A percentile compares a stretch with the other conserved stretches of the same genome.
These are phyloP conservation scores for Mycosarcoma maydis DNA, from an alignment of 1,284 basidiomycete species.

Conservation along the genomic window DNA sequence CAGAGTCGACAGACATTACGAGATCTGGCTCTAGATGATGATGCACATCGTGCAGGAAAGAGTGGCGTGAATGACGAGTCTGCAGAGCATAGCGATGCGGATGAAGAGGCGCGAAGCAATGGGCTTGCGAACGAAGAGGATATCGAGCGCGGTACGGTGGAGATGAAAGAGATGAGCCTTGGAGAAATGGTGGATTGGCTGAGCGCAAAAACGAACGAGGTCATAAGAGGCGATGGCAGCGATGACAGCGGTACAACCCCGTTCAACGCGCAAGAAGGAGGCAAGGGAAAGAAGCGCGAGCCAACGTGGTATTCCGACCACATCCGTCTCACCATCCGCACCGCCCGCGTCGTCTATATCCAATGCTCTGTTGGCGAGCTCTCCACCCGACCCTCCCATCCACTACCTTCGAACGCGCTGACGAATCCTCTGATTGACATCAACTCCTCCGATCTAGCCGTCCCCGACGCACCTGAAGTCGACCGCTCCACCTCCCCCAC, in stretches of 20 bases:
- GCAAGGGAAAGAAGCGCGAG: constrained; percentile 31
- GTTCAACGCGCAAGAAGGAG: background rate
- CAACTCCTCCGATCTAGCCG: background rate
- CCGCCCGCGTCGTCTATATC: constrained; percentile 33
- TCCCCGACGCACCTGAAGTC: background rate
- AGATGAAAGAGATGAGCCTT: constrained; percentile 19
- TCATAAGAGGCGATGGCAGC: background rate
- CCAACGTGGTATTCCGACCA: constrained; percentile 16
- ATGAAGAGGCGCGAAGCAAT: background rate
- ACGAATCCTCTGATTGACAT: background rate
- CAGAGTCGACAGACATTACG: constrained; percentile 22
- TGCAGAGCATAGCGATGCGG: constrained; percentile 2
- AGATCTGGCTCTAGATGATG: constrained; percentile 13
- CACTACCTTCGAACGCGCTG: background rate
- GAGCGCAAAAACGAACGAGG: background rate
- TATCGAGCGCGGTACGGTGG: constrained; percentile 2
- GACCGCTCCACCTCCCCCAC: background rate
- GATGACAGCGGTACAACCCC: background rate
- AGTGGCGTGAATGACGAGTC: background rate
- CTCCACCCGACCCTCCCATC: background rate
- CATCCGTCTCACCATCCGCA: constrained; percentile 20
- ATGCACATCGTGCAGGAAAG: too few relatives aligned
- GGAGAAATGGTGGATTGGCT: constrained; percentile 25
- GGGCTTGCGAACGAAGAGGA: background rate
- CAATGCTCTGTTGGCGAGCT: constrained; percentile 46